These are phyloP conservation scores for Serpula lacrymans DNA, from an alignment of 768 basidiomycete species.

Conservation along the genomic window DNA sequence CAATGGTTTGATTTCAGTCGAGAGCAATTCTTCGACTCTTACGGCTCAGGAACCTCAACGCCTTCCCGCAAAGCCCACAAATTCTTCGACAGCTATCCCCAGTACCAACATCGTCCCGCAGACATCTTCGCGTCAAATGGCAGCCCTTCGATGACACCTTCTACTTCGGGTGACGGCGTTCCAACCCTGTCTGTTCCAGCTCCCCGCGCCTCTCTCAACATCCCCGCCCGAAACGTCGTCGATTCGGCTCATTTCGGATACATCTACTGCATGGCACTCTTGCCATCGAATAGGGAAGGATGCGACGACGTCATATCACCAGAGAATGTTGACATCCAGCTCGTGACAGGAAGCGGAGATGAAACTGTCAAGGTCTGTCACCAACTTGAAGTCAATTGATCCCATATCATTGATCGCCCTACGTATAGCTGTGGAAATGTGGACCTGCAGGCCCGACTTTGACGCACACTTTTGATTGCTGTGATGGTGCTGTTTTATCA, in stretches of 20 bases:
- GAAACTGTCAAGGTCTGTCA: slow-evolving; percentile 75
- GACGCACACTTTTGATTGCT: slow-evolving; percentile 66
- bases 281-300: slow-evolving; percentile 38
- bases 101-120: slow-evolving; percentile 62
- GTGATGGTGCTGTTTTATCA: slow-evolving; percentile 79
- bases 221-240: slow-evolving; percentile 69
- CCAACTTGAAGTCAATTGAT: background rate
- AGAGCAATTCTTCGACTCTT: too few relatives aligned
- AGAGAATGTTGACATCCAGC: slow-evolving; percentile 34
- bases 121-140: slow-evolving; percentile 66
- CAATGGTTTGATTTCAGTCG: slow-evolving; percentile 83
- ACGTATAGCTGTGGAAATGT: slow-evolving; percentile 64
- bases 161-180: slow-evolving; percentile 25
- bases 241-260: slow-evolving; percentile 95
- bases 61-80: slow-evolving; percentile 64
- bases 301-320: slow-evolving; percentile 24
- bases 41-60: slow-evolving; percentile 31
- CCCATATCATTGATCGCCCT: slow-evolving; percentile 2
- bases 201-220: slow-evolving; percentile 44
- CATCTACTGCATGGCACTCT: slow-evolving; percentile 74
- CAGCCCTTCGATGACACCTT: slow-evolving; percentile 25
- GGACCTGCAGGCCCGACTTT: slow-evolving; percentile 41
- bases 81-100: slow-evolving; percentile 90
- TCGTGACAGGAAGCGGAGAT: slow-evolving; percentile 89
- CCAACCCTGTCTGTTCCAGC: slow-evolving; percentile 17